Base-by-base conservation (phyloP, 192 early-diverging fungal species). In the Coemansia sp. region DNA sequence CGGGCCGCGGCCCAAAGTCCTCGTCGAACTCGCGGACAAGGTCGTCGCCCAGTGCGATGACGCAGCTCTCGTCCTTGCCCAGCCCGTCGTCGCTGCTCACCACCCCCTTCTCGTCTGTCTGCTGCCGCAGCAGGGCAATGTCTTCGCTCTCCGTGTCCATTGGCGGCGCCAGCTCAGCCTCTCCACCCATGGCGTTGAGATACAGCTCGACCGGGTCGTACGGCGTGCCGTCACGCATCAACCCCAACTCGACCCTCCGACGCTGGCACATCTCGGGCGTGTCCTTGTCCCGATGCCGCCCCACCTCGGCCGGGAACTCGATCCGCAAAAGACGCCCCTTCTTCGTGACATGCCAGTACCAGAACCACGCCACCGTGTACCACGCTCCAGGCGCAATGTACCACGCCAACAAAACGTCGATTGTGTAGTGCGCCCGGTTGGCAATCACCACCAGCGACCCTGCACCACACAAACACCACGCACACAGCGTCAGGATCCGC, bases 391-490 rank as follows among this genome's bases (percentile, higher is more conserved):
- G 60, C 6, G 71, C 74, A 40, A 82, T 64, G 46, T 82, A 80
- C 50, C 75, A 77, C 13, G 78, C 82, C 17, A 84, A 54, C 51
- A 84, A n/a, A 5, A 82, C 78, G 27, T 84, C 82, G 9, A 75
- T 71, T 0, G 78, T 79, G 43, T 84, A 84, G 47, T 84, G 82
- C 2, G 82, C 78, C 11, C 79, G 68, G 37, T 84, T 84, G 11
- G 80, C 76, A 44, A 84, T 69, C 3, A 84, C 76, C 16, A 82
- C 48, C 5, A 84, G 55, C 16, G 77, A 77, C 0, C 77, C 79
- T 8, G 74, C 82, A 17, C 82, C 65, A 47, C 73, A 74, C 21
- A 78, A 50, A 4, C 35, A 42, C 70, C 69, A 79, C 12, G 76
- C 60, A 18, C 79, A 56, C 19, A 66, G 27, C 9, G 73, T 50